Evolutionary conservation across 1,284 basidiomycete species (phyloP).

Genomic region (Sanghuangporus weigelae): DNA sequence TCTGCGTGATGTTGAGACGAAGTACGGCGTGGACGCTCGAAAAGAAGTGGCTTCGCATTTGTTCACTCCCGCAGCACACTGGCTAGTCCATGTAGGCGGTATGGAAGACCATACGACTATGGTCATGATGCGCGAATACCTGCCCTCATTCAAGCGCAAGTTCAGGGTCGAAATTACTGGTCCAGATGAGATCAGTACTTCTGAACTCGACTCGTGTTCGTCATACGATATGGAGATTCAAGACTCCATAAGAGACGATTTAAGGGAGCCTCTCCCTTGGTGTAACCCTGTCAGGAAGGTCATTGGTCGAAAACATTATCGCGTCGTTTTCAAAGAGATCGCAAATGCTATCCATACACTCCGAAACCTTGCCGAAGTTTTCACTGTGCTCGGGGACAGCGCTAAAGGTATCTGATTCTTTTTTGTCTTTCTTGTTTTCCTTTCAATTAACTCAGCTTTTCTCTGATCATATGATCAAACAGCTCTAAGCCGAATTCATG

Average conservation of each 20-base stretch:
- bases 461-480: background rate
- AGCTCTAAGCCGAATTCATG: background rate
- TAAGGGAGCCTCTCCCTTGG: background rate
- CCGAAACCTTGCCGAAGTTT: background rate
- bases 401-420: background rate
- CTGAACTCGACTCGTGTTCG: background rate
- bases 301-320: background rate
- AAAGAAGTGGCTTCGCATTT: background rate
- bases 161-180: background rate
- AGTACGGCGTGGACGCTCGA: background rate
- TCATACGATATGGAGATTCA: background rate
- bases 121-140: background rate
- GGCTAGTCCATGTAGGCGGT: background rate
- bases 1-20: background rate
- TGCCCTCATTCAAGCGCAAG: background rate
- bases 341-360: background rate
- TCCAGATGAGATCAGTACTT: background rate
- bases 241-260: background rate
- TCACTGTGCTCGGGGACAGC: background rate
- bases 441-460: background rate
- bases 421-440: background rate
- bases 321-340: conserved; percentile 1
- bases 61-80: background rate
- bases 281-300: background rate
- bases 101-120: background rate